A percentile compares a stretch with the other conserved stretches of the same genome.
Evolutionary conservation across 139 green algal genomes (phyloP).

Genomic region (Coelastrella sp.): DNA sequence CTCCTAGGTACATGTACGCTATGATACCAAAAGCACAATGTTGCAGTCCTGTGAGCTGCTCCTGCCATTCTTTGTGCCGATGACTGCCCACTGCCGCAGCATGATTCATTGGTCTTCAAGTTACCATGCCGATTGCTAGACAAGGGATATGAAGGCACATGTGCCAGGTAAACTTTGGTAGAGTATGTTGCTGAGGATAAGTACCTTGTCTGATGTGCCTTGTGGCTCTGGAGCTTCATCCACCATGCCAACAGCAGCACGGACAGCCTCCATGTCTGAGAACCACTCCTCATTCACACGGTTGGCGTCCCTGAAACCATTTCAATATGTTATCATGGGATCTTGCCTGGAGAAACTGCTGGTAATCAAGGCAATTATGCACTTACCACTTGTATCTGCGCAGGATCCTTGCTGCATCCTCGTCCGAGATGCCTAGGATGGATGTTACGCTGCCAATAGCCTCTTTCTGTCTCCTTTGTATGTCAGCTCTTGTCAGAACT

Average conservation of each 20-base stretch:
- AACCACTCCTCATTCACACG: conserved; percentile 94
- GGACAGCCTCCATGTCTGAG: conserved; percentile 78
- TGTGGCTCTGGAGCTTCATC: conserved; percentile 50
- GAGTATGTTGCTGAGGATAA: background rate
- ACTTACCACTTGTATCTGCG: conserved; percentile 84
- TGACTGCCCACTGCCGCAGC: too few relatives aligned
- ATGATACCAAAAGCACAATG: too few relatives aligned
- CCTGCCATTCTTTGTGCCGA: too few relatives aligned
- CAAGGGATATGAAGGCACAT: too few relatives aligned
- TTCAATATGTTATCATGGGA: background rate
- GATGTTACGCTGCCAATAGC: conserved; percentile 57
- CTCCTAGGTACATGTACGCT: too few relatives aligned
- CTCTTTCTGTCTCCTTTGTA: conserved; percentile 56
- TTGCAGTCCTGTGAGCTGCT: too few relatives aligned
- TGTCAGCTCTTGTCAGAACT: conserved; percentile 46
- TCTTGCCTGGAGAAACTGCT: background rate
- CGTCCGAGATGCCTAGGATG: conserved; percentile 72
- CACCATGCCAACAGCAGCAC: conserved; percentile 75
- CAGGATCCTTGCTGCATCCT: conserved; percentile 76
- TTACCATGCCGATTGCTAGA: too few relatives aligned
- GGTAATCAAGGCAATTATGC: background rate
- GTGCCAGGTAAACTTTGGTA: too few relatives aligned
- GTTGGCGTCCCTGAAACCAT: conserved; percentile 75
- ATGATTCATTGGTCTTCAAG: too few relatives aligned
- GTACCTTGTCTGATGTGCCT: conserved; percentile 23